Conservation (phyloP, 768 basidiomycete genomes). For the Gymnopilus junonius region DNA sequence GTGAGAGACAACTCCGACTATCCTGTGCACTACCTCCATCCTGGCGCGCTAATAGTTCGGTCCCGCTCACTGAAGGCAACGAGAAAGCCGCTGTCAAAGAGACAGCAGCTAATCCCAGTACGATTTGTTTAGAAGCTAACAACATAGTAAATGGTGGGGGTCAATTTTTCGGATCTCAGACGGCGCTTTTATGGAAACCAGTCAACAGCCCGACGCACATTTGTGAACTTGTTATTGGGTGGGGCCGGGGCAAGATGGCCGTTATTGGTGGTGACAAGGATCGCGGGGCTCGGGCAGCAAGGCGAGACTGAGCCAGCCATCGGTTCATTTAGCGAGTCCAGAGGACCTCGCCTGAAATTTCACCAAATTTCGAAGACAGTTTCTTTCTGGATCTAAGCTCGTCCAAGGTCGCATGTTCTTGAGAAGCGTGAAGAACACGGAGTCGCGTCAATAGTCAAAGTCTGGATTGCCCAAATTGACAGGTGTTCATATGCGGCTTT, state of each 20-base stretch:
- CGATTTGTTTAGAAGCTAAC: not conserved
- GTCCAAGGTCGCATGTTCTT: too few relatives aligned
- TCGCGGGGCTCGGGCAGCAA: not conserved
- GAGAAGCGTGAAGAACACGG: too few relatives aligned
- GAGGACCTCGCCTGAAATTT: too few relatives aligned
- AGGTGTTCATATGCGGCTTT: too few relatives aligned
- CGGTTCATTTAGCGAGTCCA: too few relatives aligned
- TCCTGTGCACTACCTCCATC: not conserved
- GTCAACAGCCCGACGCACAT: not conserved
- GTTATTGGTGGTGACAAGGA: not conserved
- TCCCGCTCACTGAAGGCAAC: not conserved
- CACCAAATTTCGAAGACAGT: too few relatives aligned
- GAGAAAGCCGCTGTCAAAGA: not conserved
- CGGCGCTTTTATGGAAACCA: not conserved
- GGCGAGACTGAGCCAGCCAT: too few relatives aligned
- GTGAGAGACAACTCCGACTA: slow-evolving; percentile 1
- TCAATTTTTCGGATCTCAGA: not conserved
- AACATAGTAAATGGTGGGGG: not conserved
- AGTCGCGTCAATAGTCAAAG: too few relatives aligned
- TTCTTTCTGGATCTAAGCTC: too few relatives aligned
- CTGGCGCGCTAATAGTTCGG: not conserved
- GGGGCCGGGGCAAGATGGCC: not conserved
- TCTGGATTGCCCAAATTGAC: too few relatives aligned
- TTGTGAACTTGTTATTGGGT: not conserved
- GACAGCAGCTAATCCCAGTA: not conserved